A percentile compares a stretch with the other conserved stretches of the same genome.
Conservation (phyloP, 495 filamentous ascomycete species). For the Sabuloglossum arenarium region DNA sequence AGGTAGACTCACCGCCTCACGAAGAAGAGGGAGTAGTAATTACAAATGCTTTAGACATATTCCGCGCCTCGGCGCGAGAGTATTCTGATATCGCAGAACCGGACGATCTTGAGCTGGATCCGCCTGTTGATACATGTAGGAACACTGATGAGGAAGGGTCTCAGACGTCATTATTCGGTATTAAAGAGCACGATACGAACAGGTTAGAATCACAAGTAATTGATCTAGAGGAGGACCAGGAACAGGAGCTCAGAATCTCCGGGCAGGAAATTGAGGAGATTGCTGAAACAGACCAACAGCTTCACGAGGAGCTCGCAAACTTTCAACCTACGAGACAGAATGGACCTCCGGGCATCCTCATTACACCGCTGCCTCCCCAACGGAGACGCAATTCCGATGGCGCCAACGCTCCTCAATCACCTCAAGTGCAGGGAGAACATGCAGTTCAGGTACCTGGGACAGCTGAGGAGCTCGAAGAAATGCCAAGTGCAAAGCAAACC, state of each 20-base stretch:
- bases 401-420: background rate
- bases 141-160: background rate
- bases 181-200: background rate
- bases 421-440: background rate
- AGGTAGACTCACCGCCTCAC: background rate
- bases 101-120: background rate
- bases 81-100: background rate
- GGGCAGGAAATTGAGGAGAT: background rate
- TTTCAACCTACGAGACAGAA: background rate
- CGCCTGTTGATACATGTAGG: background rate
- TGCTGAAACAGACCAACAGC: background rate
- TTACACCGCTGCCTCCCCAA: background rate
- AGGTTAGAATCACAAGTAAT: background rate
- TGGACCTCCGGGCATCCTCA: background rate
- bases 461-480: background rate
- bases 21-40: background rate
- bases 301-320: background rate
- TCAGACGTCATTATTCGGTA: background rate
- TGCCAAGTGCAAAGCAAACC: background rate
- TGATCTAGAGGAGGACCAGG: background rate
- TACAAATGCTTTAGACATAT: background rate
- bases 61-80: background rate
- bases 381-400: background rate
- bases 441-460: background rate
- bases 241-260: background rate